Base-by-base conservation (phyloP, 805 yeast species). In the Barnettozyma pratensis region DNA sequence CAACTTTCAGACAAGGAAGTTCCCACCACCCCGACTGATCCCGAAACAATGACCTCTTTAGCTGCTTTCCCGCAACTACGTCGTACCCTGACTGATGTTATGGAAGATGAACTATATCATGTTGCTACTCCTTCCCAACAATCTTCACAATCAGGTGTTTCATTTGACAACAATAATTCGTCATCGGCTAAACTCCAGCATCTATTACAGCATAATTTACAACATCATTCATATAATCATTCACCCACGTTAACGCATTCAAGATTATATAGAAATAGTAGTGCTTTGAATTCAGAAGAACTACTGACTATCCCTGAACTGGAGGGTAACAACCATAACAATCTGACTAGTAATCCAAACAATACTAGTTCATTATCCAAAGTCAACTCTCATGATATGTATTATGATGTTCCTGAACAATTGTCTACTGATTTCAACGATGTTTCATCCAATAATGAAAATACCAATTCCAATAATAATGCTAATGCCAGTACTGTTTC, bases 61-160 rank as follows among this genome's bases (percentile, higher is more conserved):
- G 75, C 78, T n/a, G 55, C 53, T 26, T 70, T 75, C 50, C 83
- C 83, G 28, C 63, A 67, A 12, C 65, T 76, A 38, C 75, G 77
- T 60, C 74, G 80, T 55, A 70, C 83, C 25, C 61, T 78, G 46
- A 76, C 80, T 14, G 84, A 79, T 52, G 75, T 79, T 25, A 72
- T 79, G 73, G 85, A 80, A 52, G 85, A 80, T 47, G 85, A 80
- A 51, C 64, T 80, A 31, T 79, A 78, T 54, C 75, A 71, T 42
- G 51, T 57, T 34, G 61, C 59, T n/a, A 37, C 31, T 25, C 43
- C 19, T 19, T 19, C 25, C 37, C 51, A 37, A 28, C 53, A 44
- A 34, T 26, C 39, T 2, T 14, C 19, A 19, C 19, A 19, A 19
- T 19, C 39, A n/a, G 39, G 14, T 19, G n/a, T 27, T 12, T 6